These are phyloP conservation scores for Cyathus striatus DNA, from an alignment of 768 basidiomycete species.

Conservation along the genomic window DNA sequence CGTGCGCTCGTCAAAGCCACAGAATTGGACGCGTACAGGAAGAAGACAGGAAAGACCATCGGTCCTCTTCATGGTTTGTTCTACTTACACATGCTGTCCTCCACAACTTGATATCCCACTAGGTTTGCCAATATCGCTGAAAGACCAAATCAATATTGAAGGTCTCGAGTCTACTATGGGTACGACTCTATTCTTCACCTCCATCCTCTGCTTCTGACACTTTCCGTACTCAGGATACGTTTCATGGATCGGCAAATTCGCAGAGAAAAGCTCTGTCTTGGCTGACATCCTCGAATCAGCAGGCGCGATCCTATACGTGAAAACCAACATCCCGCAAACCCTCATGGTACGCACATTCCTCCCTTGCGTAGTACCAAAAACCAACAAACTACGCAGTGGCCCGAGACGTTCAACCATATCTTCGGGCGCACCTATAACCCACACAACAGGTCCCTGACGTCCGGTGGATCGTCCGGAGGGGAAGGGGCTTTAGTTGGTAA, in stretches of 20 bases:
- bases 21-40: slow-evolving; percentile 59
- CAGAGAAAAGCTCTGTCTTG: slow-evolving; percentile 55
- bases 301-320: slow-evolving; percentile 70
- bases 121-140: slow-evolving; percentile 64
- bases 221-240: slow-evolving; percentile 53
- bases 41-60: slow-evolving; percentile 54
- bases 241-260: slow-evolving; percentile 61
- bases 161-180: slow-evolving; percentile 70
- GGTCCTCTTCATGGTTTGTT: slow-evolving; percentile 65
- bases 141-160: slow-evolving; percentile 68
- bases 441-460: slow-evolving; percentile 61
- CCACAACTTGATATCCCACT: background rate
- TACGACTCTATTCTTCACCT: background rate
- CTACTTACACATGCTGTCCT: slow-evolving; percentile 4
- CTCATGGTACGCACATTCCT: slow-evolving; percentile 45
- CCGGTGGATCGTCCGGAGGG: slow-evolving; percentile 83
- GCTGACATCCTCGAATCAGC: slow-evolving; percentile 60
- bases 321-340: slow-evolving; percentile 76
- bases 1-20: slow-evolving; percentile 59
- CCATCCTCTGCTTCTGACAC: no score
- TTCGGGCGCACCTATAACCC: slow-evolving; percentile 82
- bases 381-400: slow-evolving; percentile 49
- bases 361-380: no score
- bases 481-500: slow-evolving; percentile 74
- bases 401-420: slow-evolving; percentile 73